Evolutionary conservation across 805 yeast genomes (phyloP).

Genomic region (Pichia sporocuriosa): DNA sequence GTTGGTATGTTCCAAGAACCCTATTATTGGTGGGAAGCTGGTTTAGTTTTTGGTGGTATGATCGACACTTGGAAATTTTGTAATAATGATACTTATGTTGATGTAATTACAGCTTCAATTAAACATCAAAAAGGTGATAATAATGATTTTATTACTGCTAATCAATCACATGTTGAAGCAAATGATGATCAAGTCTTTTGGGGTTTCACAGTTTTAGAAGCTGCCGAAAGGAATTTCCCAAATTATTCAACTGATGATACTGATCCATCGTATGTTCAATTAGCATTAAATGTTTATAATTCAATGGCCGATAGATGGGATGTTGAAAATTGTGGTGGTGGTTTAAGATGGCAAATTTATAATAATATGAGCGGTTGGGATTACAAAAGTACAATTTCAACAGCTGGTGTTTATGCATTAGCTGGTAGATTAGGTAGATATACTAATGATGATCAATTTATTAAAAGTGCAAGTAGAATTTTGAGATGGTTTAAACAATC

Average conservation of each 20-base stretch:
- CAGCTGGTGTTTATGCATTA: slow-evolving; percentile 80
- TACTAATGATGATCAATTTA: slow-evolving; percentile 65
- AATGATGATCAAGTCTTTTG: slow-evolving; percentile 97
- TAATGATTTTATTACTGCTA: slow-evolving; percentile 70
- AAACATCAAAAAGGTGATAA: slow-evolving; percentile 60
- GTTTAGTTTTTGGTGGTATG: slow-evolving; percentile 62
- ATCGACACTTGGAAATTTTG: slow-evolving; percentile 68
- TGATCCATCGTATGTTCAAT: slow-evolving; percentile 68
- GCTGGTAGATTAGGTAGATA: slow-evolving; percentile 84
- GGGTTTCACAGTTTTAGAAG: slow-evolving; percentile 90
- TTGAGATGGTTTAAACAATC: slow-evolving; percentile 73
- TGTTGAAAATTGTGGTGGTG: slow-evolving; percentile 75
- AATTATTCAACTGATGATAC: slow-evolving; percentile 44
- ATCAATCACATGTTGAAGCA: slow-evolving; percentile 90
- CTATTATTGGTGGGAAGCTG: slow-evolving; percentile 91
- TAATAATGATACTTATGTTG: slow-evolving; percentile 55
- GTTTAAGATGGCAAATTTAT: slow-evolving; percentile 93
- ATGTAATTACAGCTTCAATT: slow-evolving; percentile 50
- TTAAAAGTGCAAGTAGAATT: slow-evolving; percentile 64
- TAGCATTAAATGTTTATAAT: slow-evolving; percentile 86
- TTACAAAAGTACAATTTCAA: slow-evolving; percentile 84
- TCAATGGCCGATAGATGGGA: slow-evolving; percentile 93
- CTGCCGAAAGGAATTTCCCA: slow-evolving; percentile 75
- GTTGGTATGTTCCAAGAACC: slow-evolving; percentile 67
- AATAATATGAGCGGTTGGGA: slow-evolving; percentile 91